phyloP scores from a whole-genome alignment of 2,329 filamentous ascomycete species.

The Talaromyces sp. region DNA sequence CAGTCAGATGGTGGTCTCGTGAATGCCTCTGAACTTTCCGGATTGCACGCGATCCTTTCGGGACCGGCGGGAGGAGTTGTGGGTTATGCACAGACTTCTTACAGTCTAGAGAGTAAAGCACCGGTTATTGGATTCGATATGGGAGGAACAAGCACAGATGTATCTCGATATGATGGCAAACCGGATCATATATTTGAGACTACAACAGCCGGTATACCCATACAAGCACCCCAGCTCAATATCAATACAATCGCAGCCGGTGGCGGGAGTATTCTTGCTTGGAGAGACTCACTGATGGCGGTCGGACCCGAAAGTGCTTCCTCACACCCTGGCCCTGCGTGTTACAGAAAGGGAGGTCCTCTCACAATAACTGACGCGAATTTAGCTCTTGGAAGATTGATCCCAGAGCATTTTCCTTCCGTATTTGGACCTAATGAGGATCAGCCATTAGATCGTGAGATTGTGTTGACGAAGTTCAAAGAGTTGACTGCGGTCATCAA shows the following conservation, averaged over 20 bases:
- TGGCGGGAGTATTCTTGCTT: conserved; percentile 66
- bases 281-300: conserved; percentile 79
- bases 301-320: conserved; percentile 87
- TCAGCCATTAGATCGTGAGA: conserved; percentile 40
- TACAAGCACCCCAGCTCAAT: conserved; percentile 83
- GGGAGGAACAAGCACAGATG: conserved; percentile 85
- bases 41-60: conserved; percentile 73
- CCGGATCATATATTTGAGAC: conserved; percentile 94
- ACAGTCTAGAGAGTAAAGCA: conserved; percentile 50
- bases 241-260: conserved; percentile 93
- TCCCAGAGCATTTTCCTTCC: conserved; percentile 66
- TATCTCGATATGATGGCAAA: conserved; percentile 77
- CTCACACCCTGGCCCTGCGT: conserved; percentile 84
- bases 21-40: conserved; percentile 65
- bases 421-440: conserved; percentile 14
- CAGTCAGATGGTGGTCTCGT: conserved; percentile 76
- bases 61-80: conserved; percentile 5
- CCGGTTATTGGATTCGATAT: conserved; percentile 75
- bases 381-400: conserved; percentile 72
- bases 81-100: conserved; percentile 3
- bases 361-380: conserved; percentile 93
- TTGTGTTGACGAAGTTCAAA: conserved; percentile 39
- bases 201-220: conserved; percentile 82
- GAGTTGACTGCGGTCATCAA: conserved; percentile 20
- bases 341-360: conserved; percentile 84